phyloP scores from a whole-genome alignment of 1,139 yeast species.

The Magnusiomyces suaveolens region DNA sequence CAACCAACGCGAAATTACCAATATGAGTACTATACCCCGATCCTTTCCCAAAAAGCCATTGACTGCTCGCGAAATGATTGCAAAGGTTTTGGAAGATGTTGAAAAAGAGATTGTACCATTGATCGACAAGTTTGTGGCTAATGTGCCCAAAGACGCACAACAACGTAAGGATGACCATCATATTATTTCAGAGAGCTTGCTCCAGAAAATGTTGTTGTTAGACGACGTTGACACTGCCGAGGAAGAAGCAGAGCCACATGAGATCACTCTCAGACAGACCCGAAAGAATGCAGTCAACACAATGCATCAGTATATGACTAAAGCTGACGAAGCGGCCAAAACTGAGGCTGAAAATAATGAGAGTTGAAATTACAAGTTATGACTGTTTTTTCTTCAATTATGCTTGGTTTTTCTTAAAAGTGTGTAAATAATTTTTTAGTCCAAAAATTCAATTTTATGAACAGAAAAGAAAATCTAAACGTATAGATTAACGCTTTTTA shows the following conservation, averaged over 20 bases:
- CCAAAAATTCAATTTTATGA: no score
- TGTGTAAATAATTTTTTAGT: no score
- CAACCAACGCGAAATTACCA: not conserved
- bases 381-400: no score
- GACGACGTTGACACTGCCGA: conserved; percentile 35
- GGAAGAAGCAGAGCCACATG: conserved; percentile 14
- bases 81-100: conserved; percentile 23
- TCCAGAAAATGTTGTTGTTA: conserved; percentile 33
- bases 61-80: conserved; percentile 27
- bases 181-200: conserved; percentile 31
- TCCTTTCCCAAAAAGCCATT: conserved; percentile 14
- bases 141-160: conserved; percentile 21
- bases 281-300: conserved; percentile 34
- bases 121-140: conserved; percentile 23
- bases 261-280: conserved; percentile 24
- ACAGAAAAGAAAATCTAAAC: no score
- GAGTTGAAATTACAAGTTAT: no score
- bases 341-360: not conserved
- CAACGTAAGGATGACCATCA: conserved; percentile 30
- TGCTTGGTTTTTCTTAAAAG: no score
- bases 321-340: conserved; percentile 25
- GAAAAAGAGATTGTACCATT: conserved; percentile 28
- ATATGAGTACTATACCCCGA: not conserved
- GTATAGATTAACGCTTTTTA: no score
- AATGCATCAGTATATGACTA: conserved; percentile 30